These are phyloP conservation scores for Solanum paucissectum DNA, from an alignment of 257 asterid genomes.

Conservation along the genomic window DNA sequence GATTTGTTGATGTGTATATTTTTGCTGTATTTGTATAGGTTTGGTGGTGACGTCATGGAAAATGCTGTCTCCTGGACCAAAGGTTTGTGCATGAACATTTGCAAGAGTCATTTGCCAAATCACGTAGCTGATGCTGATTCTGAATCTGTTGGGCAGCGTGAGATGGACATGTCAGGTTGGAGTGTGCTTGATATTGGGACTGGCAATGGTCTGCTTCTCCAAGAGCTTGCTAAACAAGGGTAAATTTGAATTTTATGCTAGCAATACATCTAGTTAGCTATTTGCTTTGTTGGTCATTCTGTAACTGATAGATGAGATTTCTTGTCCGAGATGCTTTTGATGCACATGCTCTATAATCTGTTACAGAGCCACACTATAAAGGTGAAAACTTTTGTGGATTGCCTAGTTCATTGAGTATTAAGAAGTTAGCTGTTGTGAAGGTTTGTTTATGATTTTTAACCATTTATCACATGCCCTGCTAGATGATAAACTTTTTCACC, in stretches of 20 bases:
- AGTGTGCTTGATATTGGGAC: conserved; percentile 94
- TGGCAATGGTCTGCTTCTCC: conserved; percentile 95
- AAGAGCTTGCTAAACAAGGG: conserved; percentile 94
- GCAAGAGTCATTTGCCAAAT: conserved; percentile 54
- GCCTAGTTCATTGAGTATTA: background rate
- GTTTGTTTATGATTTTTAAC: background rate
- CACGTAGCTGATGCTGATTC: conserved; percentile 38
- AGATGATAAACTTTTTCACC: background rate
- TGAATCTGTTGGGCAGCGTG: conserved; percentile 39
- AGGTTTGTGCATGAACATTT: conserved; percentile 60
- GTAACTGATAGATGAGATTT: background rate
- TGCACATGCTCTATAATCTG: background rate
- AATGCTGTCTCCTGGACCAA: conserved; percentile 80
- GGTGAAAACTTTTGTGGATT: background rate
- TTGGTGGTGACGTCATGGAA: conserved; percentile 95
- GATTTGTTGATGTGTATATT: background rate
- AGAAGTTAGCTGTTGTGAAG: background rate
- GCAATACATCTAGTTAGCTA: background rate
- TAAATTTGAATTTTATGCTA: conserved; percentile 16
- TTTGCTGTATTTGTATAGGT: conserved; percentile 36
- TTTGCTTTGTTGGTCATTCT: background rate
- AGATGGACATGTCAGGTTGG: conserved; percentile 63
- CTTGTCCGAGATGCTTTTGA: background rate
- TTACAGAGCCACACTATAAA: background rate
- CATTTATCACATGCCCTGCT: background rate